Percentiles rank a stretch among this genome's conserved stretches.
Evolutionary conservation across 2,329 filamentous ascomycete genomes (phyloP).

Genomic region (Cercospora berteroae): DNA sequence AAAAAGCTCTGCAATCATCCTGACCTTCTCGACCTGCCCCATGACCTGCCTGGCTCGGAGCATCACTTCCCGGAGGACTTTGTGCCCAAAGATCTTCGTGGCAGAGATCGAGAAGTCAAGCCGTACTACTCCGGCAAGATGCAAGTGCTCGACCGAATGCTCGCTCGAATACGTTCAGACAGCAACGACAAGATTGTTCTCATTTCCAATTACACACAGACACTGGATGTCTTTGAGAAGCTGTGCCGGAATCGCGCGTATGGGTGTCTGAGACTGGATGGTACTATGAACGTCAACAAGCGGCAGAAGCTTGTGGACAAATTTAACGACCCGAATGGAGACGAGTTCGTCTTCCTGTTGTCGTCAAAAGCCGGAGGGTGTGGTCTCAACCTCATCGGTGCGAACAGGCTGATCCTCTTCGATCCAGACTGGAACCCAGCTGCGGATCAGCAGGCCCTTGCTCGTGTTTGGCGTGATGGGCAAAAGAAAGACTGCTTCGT

Average conservation of each 20-base stretch:
- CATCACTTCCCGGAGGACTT: slow-evolving; percentile 79
- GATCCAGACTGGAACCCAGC: slow-evolving; percentile 96
- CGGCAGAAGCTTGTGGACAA: slow-evolving; percentile 95
- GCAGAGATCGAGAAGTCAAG: slow-evolving; percentile 87
- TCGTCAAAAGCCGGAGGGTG: slow-evolving; percentile 96
- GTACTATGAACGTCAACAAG: slow-evolving; percentile 97
- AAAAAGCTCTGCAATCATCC: slow-evolving; percentile 99
- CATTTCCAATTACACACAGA: slow-evolving; percentile 98
- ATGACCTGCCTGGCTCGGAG: slow-evolving; percentile 86
- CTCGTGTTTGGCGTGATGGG: slow-evolving; percentile 96
- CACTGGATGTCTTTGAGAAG: slow-evolving; percentile 88
- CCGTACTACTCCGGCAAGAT: slow-evolving; percentile 98
- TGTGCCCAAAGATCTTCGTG: slow-evolving; percentile 79
- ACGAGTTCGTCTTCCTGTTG: slow-evolving; percentile 91
- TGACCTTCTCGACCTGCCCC: slow-evolving; percentile 78
- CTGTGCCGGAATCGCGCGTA: slow-evolving; percentile 84
- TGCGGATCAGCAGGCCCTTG: slow-evolving; percentile 93
- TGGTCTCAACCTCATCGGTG: slow-evolving; percentile 91
- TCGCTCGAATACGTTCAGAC: slow-evolving; percentile 89
- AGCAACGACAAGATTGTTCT: slow-evolving; percentile 99
- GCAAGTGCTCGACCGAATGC: slow-evolving; percentile 91
- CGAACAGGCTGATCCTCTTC: slow-evolving; percentile 91
- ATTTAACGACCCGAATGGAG: slow-evolving; percentile 89
- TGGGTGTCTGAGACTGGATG: slow-evolving; percentile 83
- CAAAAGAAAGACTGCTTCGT: slow-evolving; percentile 99